A percentile compares a stretch with the other conserved stretches of the same genome.
Conservation (phyloP, 805 yeast species). For the Metschnikowia dekortorum region DNA sequence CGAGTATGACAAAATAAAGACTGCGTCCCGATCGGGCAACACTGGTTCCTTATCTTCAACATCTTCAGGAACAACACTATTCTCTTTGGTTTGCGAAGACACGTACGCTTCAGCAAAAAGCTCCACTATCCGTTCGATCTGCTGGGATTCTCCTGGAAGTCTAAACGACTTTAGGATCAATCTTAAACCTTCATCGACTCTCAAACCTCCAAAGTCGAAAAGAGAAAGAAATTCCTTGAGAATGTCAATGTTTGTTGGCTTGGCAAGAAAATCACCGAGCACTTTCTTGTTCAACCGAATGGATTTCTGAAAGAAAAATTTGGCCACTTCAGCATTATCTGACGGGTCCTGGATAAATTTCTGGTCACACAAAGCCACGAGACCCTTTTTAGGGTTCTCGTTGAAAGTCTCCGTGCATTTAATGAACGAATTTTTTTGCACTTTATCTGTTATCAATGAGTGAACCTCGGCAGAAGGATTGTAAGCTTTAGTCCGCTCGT, state of each 20-base stretch:
- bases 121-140: slow-evolving; percentile 89
- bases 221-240: slow-evolving; percentile 60
- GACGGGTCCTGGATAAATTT: slow-evolving; percentile 51
- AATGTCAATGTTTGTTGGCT: slow-evolving; percentile 59
- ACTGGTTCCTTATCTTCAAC: slow-evolving; percentile 36
- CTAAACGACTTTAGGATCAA: slow-evolving; percentile 77
- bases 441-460: slow-evolving; percentile 39
- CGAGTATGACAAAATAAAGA: slow-evolving; percentile 85
- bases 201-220: slow-evolving; percentile 69
- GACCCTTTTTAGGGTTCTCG: slow-evolving; percentile 72
- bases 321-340: slow-evolving; percentile 63
- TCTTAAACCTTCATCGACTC: slow-evolving; percentile 93
- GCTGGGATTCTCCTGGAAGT: slow-evolving; percentile 96
- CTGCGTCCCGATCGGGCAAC: slow-evolving; percentile 78
- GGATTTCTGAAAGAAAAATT: slow-evolving; percentile 71
- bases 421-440: slow-evolving; percentile 69
- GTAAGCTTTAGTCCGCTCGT: slow-evolving; percentile 41
- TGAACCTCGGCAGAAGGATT: slow-evolving; percentile 15
- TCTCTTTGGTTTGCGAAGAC: slow-evolving; percentile 44
- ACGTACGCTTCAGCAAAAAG: slow-evolving; percentile 79
- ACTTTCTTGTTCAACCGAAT: slow-evolving; percentile 82
- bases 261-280: slow-evolving; percentile 81
- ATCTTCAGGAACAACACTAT: slow-evolving; percentile 19
- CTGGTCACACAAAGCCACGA: slow-evolving; percentile 56
- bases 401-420: slow-evolving; percentile 74